phyloP scores from a whole-genome alignment of 1,284 basidiomycete species.

The Ceraceosorus bombacis region DNA sequence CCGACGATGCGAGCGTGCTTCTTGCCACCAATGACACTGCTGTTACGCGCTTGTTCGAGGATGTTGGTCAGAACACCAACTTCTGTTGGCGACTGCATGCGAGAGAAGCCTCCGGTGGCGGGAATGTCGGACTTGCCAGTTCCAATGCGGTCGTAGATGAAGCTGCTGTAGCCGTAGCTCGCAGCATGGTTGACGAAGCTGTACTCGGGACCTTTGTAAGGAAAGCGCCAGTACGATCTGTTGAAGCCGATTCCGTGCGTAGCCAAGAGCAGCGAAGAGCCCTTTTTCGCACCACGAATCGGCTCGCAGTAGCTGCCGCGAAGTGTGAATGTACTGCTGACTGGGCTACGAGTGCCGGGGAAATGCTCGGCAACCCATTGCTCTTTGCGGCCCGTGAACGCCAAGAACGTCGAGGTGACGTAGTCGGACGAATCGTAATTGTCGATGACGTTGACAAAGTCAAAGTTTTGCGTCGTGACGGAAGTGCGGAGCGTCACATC shows the following conservation, averaged over 20 bases:
- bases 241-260: slow-evolving; percentile 35
- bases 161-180: slow-evolving; percentile 12
- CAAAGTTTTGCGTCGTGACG: slow-evolving; percentile 17
- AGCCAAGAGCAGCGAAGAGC: slow-evolving; percentile 29
- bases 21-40: slow-evolving; percentile 12
- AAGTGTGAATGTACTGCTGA: slow-evolving; percentile 16
- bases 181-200: slow-evolving; percentile 7
- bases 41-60: slow-evolving; percentile 11
- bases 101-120: slow-evolving; percentile 11
- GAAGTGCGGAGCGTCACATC: slow-evolving; percentile 14
- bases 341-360: too few relatives aligned
- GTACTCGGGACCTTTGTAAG: slow-evolving; percentile 1
- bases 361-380: too few relatives aligned
- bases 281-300: slow-evolving; percentile 23
- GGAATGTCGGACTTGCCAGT: slow-evolving; percentile 14
- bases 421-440: slow-evolving; percentile 23
- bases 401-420: slow-evolving; percentile 20
- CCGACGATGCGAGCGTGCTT: slow-evolving; percentile 11
- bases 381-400: slow-evolving; percentile 4
- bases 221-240: slow-evolving; percentile 10
- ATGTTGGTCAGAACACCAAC: slow-evolving; percentile 13
- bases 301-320: slow-evolving; percentile 36
- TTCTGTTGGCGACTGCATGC: slow-evolving; percentile 15
- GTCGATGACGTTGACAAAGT: slow-evolving; percentile 22
- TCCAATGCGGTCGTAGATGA: slow-evolving; percentile 18